These are phyloP conservation scores for Pichia sp. DNA, from an alignment of 1,139 yeast species.

Conservation along the genomic window DNA sequence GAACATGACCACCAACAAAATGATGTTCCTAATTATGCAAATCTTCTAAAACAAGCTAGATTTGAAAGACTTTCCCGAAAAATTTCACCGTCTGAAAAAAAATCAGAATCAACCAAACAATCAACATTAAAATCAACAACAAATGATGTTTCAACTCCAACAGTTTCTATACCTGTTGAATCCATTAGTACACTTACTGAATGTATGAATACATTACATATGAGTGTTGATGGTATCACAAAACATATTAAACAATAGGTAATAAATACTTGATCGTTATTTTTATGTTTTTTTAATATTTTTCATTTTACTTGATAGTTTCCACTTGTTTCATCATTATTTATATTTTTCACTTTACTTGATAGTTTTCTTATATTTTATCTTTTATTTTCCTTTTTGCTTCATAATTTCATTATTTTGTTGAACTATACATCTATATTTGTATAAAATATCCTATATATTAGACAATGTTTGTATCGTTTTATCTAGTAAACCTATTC, in stretches of 20 bases:
- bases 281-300: background rate
- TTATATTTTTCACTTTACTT: background rate
- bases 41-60: background rate
- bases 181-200: background rate
- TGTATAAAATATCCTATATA: background rate
- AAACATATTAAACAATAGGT: background rate
- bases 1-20: background rate
- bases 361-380: background rate
- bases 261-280: background rate
- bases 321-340: background rate
- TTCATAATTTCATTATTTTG: background rate
- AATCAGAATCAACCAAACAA: background rate
- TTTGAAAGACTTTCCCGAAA: background rate
- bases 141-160: background rate
- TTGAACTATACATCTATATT: background rate
- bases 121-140: background rate
- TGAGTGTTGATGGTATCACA: background rate
- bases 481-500: background rate
- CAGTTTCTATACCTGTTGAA: background rate
- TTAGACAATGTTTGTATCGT: background rate
- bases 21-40: background rate
- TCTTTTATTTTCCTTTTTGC: background rate
- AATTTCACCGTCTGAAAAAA: background rate
- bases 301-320: too few species aligned
- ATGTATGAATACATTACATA: background rate